Conservation (phyloP, 352 stramenopile species). For the Pythium grandisporangium region DNA sequence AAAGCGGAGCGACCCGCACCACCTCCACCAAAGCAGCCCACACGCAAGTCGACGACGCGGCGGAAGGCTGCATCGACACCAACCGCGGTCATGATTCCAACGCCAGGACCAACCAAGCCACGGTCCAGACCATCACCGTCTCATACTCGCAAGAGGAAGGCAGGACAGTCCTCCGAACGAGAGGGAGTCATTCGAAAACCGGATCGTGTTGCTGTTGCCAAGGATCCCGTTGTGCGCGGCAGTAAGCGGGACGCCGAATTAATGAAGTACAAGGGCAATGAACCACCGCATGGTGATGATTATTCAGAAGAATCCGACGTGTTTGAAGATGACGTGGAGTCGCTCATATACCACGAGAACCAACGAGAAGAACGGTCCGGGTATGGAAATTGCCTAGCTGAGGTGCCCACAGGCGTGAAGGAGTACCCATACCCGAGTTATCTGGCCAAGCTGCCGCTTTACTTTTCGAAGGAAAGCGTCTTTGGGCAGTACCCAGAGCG, state of each 20-base stretch:
- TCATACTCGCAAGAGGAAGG: not conserved
- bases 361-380: conserved; percentile 31
- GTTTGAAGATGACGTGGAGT: conserved; percentile 69
- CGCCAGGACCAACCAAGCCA: conserved; percentile 1
- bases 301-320: conserved; percentile 61
- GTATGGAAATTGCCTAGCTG: conserved; percentile 34
- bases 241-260: conserved; percentile 24
- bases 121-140: not conserved
- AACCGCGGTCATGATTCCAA: not conserved
- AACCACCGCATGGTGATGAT: conserved; percentile 27
- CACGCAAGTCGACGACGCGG: not conserved
- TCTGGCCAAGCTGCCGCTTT: conserved; percentile 36
- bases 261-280: conserved; percentile 30
- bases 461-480: conserved; percentile 46
- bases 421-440: conserved; percentile 54
- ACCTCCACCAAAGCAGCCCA: no score
- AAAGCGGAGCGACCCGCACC: no score
- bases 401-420: conserved; percentile 31
- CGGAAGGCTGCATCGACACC: not conserved
- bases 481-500: conserved; percentile 52
- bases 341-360: conserved; percentile 42
- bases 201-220: not conserved
- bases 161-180: conserved; percentile 1
- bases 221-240: conserved; percentile 6
- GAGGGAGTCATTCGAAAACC: conserved; percentile 2